Evolutionary conservation across 2,329 filamentous ascomycete genomes (phyloP).

Genomic region (Trichothecium roseum): DNA sequence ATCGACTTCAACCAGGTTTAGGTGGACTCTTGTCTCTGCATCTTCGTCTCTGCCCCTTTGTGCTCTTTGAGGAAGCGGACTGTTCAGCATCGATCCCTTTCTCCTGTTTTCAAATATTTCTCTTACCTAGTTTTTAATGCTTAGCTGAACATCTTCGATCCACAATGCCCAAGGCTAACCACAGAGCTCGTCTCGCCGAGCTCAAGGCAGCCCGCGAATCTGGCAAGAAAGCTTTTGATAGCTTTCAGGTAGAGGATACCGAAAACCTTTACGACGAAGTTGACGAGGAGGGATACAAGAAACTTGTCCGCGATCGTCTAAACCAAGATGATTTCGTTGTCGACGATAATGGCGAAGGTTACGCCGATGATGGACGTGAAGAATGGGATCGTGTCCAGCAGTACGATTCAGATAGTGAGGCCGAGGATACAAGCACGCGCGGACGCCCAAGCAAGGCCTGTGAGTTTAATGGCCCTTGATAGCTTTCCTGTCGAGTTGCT

Average conservation of each 20-base stretch:
- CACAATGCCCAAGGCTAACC: slow-evolving; percentile 25
- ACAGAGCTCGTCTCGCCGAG: slow-evolving; percentile 56
- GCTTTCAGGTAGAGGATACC: slow-evolving; percentile 78
- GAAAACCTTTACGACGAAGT: slow-evolving; percentile 89
- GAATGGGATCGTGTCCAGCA: slow-evolving; percentile 73
- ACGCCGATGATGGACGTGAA: slow-evolving; percentile 91
- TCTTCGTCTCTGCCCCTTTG: slow-evolving; percentile 1
- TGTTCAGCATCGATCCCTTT: background rate
- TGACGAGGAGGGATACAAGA: slow-evolving; percentile 95
- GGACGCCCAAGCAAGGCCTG: slow-evolving; percentile 41
- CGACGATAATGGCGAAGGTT: slow-evolving; percentile 94
- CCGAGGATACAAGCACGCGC: slow-evolving; percentile 22
- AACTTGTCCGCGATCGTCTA: slow-evolving; percentile 78
- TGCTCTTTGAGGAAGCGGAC: slow-evolving; percentile 1
- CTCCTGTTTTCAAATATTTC: background rate
- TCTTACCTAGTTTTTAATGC: background rate
- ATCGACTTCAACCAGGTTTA: background rate
- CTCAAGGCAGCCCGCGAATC: slow-evolving; percentile 74
- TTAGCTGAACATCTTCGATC: background rate
- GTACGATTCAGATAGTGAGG: slow-evolving; percentile 66
- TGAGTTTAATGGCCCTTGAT: slow-evolving; percentile 15
- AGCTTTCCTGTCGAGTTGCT: background rate
- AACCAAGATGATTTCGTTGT: slow-evolving; percentile 97
- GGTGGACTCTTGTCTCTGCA: too few relatives aligned
- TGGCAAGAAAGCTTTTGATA: slow-evolving; percentile 83